Percentiles rank a stretch among this genome's conserved stretches.
phyloP scores from a whole-genome alignment of 2,329 filamentous ascomycete genomes.

The Aspergillus versicolor region DNA sequence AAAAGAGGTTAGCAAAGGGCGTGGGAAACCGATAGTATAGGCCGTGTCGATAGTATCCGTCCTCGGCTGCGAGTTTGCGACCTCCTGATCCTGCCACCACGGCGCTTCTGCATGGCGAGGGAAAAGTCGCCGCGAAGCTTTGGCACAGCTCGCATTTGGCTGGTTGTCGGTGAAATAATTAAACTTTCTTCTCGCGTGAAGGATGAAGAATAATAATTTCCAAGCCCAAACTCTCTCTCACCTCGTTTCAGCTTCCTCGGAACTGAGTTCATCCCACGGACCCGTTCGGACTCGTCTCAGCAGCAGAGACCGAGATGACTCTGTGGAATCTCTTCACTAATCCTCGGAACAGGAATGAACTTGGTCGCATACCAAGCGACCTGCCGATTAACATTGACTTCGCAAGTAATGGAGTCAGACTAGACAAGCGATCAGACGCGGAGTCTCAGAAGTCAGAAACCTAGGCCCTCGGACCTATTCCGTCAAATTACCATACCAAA shows the following conservation, averaged over 20 bases:
- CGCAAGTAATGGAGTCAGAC: neutral
- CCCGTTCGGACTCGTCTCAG: too few species aligned
- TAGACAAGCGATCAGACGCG: neutral
- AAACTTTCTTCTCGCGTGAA: constrained; percentile 9
- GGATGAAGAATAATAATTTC: constrained; percentile 7
- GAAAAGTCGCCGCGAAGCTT: constrained; percentile 12
- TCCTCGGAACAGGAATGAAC: neutral
- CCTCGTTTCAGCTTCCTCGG: constrained; percentile 6
- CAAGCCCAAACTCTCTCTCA: neutral
- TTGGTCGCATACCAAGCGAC: neutral
- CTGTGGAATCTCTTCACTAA: neutral
- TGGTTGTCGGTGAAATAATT: constrained; percentile 17
- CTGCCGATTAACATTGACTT: neutral
- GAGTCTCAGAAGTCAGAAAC: neutral
- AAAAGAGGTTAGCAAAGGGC: neutral
- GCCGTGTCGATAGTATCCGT: too few species aligned
- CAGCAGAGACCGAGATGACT: too few species aligned
- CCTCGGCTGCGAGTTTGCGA: neutral
- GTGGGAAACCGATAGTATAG: neutral
- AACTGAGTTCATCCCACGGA: neutral
- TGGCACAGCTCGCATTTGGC: constrained; percentile 16
- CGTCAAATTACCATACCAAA: neutral
- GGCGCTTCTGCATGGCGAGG: constrained; percentile 11
- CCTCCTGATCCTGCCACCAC: neutral
- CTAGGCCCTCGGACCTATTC: constrained; percentile 2